Conservation (phyloP, 225 moss, liverwort and hornwort genomes). For the Polytrichum commune region DNA sequence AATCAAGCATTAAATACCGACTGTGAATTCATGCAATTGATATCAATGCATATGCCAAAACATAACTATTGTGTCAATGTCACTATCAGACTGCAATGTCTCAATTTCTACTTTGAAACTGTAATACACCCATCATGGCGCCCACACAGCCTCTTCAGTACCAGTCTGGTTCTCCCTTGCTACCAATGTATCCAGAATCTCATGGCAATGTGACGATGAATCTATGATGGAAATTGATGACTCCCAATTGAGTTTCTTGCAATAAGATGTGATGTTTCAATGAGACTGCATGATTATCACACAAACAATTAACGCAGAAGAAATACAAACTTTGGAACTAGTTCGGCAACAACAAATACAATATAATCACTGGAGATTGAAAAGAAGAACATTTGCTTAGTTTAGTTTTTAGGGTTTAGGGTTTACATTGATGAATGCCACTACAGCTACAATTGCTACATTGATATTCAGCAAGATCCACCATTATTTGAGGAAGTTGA, state of each 20-base stretch:
- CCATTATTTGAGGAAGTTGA: too few relatives aligned
- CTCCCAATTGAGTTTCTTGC: slow-evolving; percentile 45
- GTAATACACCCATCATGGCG: background rate
- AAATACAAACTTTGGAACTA: background rate
- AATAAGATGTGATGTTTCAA: slow-evolving; percentile 18
- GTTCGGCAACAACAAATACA: background rate
- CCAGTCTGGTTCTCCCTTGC: background rate
- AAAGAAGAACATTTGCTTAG: background rate
- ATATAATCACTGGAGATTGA: background rate
- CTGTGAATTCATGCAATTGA: too few relatives aligned
- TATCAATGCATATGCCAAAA: too few relatives aligned
- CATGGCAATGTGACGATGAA: background rate
- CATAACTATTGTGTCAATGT: too few relatives aligned
- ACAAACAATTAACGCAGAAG: background rate
- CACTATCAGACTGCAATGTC: too few relatives aligned
- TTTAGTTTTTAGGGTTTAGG: background rate
- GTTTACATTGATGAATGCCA: too few relatives aligned
- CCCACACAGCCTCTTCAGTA: background rate
- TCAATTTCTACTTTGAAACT: slow-evolving; percentile 5
- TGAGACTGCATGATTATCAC: slow-evolving; percentile 12
- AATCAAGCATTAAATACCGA: too few relatives aligned
- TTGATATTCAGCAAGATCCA: background rate
- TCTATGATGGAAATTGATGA: background rate
- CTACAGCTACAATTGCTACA: background rate
- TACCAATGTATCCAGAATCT: background rate